phyloP scores from a whole-genome alignment of 2,329 filamentous ascomycete species.

The Cordyceps cicadae region DNA sequence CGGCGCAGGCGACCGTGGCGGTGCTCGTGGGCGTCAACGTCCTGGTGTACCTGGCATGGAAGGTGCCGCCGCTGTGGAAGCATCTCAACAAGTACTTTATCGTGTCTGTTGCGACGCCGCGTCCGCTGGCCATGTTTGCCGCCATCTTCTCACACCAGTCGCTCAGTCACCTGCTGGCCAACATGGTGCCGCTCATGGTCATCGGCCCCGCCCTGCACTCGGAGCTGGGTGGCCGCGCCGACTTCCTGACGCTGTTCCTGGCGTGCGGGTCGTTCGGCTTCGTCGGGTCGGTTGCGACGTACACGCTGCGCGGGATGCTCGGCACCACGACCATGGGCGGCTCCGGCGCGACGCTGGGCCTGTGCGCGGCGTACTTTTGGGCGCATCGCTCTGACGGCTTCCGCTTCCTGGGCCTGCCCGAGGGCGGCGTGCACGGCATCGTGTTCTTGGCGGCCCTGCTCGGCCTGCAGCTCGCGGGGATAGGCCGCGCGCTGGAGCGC shows the following conservation, averaged over 20 bases:
- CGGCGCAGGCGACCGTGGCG: slow-evolving; percentile 56
- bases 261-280: slow-evolving; percentile 50
- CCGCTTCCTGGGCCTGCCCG: slow-evolving; percentile 48
- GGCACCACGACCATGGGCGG: slow-evolving; percentile 53
- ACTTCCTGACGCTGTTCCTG: slow-evolving; percentile 61
- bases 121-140: slow-evolving; percentile 52
- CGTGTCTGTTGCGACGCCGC: slow-evolving; percentile 55
- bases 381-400: slow-evolving; percentile 48
- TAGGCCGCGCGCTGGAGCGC: slow-evolving; percentile 34
- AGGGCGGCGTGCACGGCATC: slow-evolving; percentile 48
- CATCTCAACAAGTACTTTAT: slow-evolving; percentile 62
- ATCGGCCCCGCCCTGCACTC: slow-evolving; percentile 61
- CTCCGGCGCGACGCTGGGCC: slow-evolving; percentile 54
- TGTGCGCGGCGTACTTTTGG: slow-evolving; percentile 55
- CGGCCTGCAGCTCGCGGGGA: slow-evolving; percentile 40
- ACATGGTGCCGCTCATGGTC: slow-evolving; percentile 58
- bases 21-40: slow-evolving; percentile 53
- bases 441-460: slow-evolving; percentile 44
- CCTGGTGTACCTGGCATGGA: slow-evolving; percentile 51
- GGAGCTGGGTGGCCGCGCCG: slow-evolving; percentile 54
- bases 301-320: slow-evolving; percentile 39
- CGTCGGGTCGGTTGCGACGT: slow-evolving; percentile 45
- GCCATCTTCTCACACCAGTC: slow-evolving; percentile 62
- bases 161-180: slow-evolving; percentile 51
- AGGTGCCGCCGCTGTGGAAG: slow-evolving; percentile 55